Evolutionary conservation across 2,329 filamentous ascomycete genomes (phyloP), one percentile per base, ranked within the genome.

Genomic region (Nigrograna mackinnonii): DNA sequence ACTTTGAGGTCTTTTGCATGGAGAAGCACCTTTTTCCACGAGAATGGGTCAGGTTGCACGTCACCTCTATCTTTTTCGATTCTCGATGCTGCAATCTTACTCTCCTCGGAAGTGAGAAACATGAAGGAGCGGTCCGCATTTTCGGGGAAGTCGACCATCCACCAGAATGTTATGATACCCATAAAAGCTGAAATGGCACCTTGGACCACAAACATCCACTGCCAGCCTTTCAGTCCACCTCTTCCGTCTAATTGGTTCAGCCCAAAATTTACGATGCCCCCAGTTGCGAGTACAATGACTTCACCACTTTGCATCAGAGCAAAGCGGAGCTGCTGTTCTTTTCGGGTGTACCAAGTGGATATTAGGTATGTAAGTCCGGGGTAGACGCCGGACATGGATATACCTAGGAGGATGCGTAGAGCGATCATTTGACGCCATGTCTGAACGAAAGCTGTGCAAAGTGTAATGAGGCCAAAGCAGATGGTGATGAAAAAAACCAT

Each of bases 111-210:
- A 2, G 73, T 76, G 17, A 87, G 70, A 56, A 87, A 87, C 52
- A 61, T 71, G 50, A 82, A 78, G 37, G 79, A 83, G 11, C 66
- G 67, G 39, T 80, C 72, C 1, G 80, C 74, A 19, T 81, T 73
- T 52, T 87, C 84, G 0, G 84, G 84, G 48, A 87, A 87, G 55
- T 86, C 83, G 31, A 86, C 73, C 69, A 87, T 86, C 84, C 84
- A 87, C 74, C 82, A 85, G 55, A 83, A 86, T 0, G 83, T 85
- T 11, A 76, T 44, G 21, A 84, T 54, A 3, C 83, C 83, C 16
- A 87, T 66, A 17, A 82, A 64, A 14, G 64, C 62, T 4, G 84
- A 77, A 50, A 87, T 80, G 7, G 79, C 55, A 0, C 84, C 84
- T 53, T 87, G 83, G 0, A 87, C 80, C 1, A 86, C 62, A 50